These are phyloP conservation scores for Verticillium klebahnii DNA, from an alignment of 2,329 filamentous ascomycete species.

Conservation along the genomic window DNA sequence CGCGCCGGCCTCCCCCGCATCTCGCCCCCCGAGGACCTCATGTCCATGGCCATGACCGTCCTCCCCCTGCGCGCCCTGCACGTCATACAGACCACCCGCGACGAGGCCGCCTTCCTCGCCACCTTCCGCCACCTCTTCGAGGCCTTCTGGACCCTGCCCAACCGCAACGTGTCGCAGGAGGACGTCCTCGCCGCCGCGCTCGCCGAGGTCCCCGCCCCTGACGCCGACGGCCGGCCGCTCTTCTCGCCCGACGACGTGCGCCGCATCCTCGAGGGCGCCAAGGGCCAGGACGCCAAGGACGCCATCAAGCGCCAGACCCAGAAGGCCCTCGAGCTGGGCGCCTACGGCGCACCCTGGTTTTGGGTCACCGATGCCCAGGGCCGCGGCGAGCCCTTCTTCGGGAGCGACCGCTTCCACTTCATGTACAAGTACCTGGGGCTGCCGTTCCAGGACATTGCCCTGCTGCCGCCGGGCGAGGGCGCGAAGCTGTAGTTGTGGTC, in stretches of 20 bases:
- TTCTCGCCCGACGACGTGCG: conserved; percentile 50
- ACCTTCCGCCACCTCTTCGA: conserved; percentile 52
- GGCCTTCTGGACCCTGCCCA: conserved; percentile 57
- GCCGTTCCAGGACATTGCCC: conserved; percentile 49
- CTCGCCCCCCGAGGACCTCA: conserved; percentile 36
- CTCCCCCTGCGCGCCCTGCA: conserved; percentile 62
- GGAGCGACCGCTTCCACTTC: conserved; percentile 70
- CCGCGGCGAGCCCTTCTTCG: conserved; percentile 66
- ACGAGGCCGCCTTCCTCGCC: conserved; percentile 43
- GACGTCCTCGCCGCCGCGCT: conserved; percentile 42
- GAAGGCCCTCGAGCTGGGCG: conserved; percentile 58
- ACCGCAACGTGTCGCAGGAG: conserved; percentile 55
- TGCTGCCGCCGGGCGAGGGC: conserved; percentile 22
- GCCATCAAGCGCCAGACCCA: conserved; percentile 53
- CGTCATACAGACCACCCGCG: conserved; percentile 58
- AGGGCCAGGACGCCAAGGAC: conserved; percentile 38
- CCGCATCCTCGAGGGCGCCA: conserved; percentile 49
- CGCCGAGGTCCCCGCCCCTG: conserved; percentile 20
- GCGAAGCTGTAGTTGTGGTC: conserved; percentile 3
- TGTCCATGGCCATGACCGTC: conserved; percentile 36
- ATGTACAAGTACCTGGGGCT: conserved; percentile 64
- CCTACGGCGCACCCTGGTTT: conserved; percentile 75
- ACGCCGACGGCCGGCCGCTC: conserved; percentile 19
- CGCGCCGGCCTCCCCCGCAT: conserved; percentile 31
- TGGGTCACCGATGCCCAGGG: conserved; percentile 59